Evolutionary conservation across 345 rosid genomes (phyloP).

Genomic region (Eutrema heterophyllum): DNA sequence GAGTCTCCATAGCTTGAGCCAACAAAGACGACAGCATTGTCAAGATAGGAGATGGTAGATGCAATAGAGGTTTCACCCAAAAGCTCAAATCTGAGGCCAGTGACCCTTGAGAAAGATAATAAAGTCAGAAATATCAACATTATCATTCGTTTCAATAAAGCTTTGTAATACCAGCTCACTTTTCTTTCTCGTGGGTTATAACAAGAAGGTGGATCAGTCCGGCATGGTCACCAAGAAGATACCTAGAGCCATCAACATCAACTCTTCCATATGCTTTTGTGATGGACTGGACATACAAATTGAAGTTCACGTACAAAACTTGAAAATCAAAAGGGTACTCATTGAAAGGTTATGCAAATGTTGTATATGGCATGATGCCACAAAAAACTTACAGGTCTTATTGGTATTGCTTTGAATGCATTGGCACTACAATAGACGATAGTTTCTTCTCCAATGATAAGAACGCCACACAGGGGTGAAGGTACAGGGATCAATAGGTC

Average conservation of each 20-base stretch:
- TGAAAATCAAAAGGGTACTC: neutral
- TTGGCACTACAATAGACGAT: conserved; percentile 84
- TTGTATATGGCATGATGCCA: neutral
- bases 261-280: conserved; percentile 94
- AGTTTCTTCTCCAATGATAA: conserved; percentile 91
- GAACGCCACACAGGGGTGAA: conserved; percentile 85
- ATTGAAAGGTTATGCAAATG: neutral
- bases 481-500: conserved; percentile 84
- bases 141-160: neutral
- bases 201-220: conserved; percentile 87
- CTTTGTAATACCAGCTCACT: conserved; percentile 44
- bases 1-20: conserved; percentile 99
- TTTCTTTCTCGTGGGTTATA: conserved; percentile 86
- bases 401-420: conserved; percentile 79
- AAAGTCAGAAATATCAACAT: neutral
- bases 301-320: conserved; percentile 12
- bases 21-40: conserved; percentile 76
- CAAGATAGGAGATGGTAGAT: conserved; percentile 87
- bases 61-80: conserved; percentile 95
- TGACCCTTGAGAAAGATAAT: conserved; percentile 49
- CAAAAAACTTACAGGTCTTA: conserved; percentile 58
- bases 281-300: conserved; percentile 49
- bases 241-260: conserved; percentile 92
- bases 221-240: conserved; percentile 87
- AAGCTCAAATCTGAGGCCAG: conserved; percentile 82